Percentiles rank a stretch among this genome's conserved stretches.
Evolutionary conservation across 345 rosid genomes (phyloP).

Genomic region (Rhodomyrtus tomentosa): DNA sequence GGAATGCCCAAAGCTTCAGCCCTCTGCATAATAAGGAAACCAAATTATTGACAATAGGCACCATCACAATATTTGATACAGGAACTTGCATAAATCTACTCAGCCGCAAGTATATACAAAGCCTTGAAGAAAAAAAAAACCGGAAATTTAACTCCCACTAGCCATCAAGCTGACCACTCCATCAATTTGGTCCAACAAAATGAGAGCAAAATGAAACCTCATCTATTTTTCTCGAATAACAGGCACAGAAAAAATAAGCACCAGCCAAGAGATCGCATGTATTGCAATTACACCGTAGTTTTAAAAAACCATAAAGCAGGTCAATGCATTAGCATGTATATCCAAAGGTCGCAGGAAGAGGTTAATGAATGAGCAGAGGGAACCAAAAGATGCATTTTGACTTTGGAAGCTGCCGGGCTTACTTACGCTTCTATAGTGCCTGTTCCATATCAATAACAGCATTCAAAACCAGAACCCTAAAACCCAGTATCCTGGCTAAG

Average conservation of each 20-base stretch:
- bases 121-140: background rate
- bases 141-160: background rate
- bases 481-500: background rate
- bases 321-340: background rate
- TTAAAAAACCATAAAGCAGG: background rate
- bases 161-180: background rate
- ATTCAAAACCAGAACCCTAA: background rate
- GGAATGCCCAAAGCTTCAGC: constrained; percentile 77
- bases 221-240: background rate
- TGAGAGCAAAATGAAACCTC: background rate
- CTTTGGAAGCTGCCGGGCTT: background rate
- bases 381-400: background rate
- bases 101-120: background rate
- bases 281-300: background rate
- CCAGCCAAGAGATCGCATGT: background rate
- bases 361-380: background rate
- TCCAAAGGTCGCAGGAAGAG: background rate
- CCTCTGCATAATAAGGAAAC: constrained; percentile 36
- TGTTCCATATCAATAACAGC: background rate
- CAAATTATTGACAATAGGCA: background rate
- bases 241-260: background rate
- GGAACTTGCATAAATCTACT: background rate
- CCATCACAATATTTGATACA: background rate
- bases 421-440: background rate
- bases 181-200: background rate